Evolutionary conservation across 202 grass and related monocot species (phyloP).

Genomic region (Panicum hallii): DNA sequence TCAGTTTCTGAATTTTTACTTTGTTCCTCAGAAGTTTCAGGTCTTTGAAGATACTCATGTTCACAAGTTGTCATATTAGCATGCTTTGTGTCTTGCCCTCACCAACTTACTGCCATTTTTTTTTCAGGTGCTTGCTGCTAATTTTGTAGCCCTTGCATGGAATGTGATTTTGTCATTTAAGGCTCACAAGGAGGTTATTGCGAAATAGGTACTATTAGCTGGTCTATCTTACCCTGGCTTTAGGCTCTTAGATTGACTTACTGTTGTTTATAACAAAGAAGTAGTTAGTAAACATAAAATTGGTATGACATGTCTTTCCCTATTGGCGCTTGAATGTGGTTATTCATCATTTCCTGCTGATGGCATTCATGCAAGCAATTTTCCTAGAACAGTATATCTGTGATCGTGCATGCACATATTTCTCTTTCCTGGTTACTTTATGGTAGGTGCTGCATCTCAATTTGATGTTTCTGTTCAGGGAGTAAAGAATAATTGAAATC

Average conservation of each 20-base stretch:
- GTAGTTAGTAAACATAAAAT: neutral
- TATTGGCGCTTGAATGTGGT: neutral
- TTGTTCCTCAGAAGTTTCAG: slow-evolving; percentile 83
- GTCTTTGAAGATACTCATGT: slow-evolving; percentile 46
- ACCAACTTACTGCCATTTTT: slow-evolving; percentile 5
- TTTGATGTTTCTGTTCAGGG: neutral
- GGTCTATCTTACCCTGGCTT: neutral
- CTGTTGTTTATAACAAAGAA: neutral
- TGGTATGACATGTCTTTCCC: neutral
- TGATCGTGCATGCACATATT: neutral
- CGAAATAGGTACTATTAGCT: slow-evolving; percentile 54
- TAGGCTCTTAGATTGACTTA: slow-evolving; percentile 1
- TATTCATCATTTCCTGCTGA: slow-evolving; percentile 1
- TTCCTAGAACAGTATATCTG: neutral
- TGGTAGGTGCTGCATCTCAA: neutral
- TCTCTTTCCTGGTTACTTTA: slow-evolving; percentile 3
- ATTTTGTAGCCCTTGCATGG: slow-evolving; percentile 88
- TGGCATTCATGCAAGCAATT: neutral
- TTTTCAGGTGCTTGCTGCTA: slow-evolving; percentile 82
- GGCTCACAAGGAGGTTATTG: slow-evolving; percentile 79
- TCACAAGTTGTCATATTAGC: slow-evolving; percentile 24
- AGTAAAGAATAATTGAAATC: neutral
- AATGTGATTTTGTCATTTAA: slow-evolving; percentile 95
- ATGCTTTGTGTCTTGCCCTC: neutral
- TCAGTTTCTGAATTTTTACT: slow-evolving; percentile 94